Conservation (phyloP, 768 basidiomycete genomes). For the Chlorophyllum brunneum region DNA sequence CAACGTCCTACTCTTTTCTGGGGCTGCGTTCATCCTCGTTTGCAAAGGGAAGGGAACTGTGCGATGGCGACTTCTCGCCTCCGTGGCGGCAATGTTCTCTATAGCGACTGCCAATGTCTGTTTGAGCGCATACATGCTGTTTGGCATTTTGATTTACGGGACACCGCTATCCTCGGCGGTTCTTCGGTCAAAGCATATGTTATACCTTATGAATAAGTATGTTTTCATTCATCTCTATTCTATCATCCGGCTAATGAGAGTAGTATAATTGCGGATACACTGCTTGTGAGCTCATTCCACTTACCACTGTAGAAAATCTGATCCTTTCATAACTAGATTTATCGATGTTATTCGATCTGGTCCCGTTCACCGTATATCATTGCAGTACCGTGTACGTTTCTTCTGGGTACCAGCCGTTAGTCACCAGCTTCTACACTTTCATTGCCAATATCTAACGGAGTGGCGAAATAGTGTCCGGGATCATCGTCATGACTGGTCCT, state of each 20-base stretch:
- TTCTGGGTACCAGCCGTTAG: slow-evolving; percentile 31
- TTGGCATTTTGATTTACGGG: slow-evolving; percentile 18
- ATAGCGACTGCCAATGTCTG: slow-evolving; percentile 31
- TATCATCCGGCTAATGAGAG: neutral
- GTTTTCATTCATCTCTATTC: slow-evolving; percentile 9
- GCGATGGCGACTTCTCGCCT: slow-evolving; percentile 26
- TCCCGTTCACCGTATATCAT: slow-evolving; percentile 24
- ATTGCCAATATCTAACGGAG: neutral
- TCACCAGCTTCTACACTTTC: neutral
- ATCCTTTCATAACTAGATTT: slow-evolving; percentile 16
- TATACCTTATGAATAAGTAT: slow-evolving; percentile 38
- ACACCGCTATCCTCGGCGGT: slow-evolving; percentile 16
- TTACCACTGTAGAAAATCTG: neutral
- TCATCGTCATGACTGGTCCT: slow-evolving; percentile 18
- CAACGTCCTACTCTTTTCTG: slow-evolving; percentile 31
- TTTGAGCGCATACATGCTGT: slow-evolving; percentile 28
- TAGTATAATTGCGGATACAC: slow-evolving; percentile 13
- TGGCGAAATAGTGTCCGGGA: neutral
- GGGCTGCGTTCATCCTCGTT: slow-evolving; percentile 29
- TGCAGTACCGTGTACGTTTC: slow-evolving; percentile 22
- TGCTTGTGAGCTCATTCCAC: slow-evolving; percentile 10
- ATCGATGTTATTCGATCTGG: slow-evolving; percentile 38
- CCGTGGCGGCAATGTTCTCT: slow-evolving; percentile 30
- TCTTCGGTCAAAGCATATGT: slow-evolving; percentile 28
- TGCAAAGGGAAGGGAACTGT: slow-evolving; percentile 17